Percentiles rank a stretch among this genome's conserved stretches.
Conservation (phyloP, 2,329 filamentous ascomycete species). For the Phialophora expanda region DNA sequence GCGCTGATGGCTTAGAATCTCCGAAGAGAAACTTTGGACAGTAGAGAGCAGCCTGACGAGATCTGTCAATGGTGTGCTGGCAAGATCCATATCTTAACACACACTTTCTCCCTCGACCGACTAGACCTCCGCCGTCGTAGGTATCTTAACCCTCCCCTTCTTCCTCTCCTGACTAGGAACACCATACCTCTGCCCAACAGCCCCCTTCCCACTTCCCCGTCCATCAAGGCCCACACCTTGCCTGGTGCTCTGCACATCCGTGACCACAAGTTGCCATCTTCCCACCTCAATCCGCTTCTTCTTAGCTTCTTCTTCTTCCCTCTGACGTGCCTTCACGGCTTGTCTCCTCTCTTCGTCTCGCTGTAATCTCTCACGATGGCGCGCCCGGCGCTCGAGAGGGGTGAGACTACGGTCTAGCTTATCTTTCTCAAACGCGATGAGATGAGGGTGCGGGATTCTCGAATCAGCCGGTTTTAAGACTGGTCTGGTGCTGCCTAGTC, state of each 20-base stretch:
- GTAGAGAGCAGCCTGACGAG: neutral
- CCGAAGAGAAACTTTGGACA: neutral
- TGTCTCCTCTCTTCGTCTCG: constrained; percentile 49
- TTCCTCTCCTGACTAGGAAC: constrained; percentile 67
- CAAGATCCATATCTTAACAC: neutral
- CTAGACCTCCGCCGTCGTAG: constrained; percentile 61
- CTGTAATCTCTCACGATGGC: constrained; percentile 53
- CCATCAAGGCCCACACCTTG: constrained; percentile 62
- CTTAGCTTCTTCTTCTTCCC: constrained; percentile 47
- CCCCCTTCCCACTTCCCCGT: constrained; percentile 52
- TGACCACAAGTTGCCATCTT: constrained; percentile 66
- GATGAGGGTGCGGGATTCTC: constrained; percentile 67
- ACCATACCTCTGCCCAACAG: constrained; percentile 66
- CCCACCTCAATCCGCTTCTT: constrained; percentile 48
- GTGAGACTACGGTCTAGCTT: constrained; percentile 46
- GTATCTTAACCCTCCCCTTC: constrained; percentile 68
- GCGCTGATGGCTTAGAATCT: neutral
- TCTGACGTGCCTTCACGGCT: constrained; percentile 51
- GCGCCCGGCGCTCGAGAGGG: constrained; percentile 45
- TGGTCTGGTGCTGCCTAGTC: constrained; percentile 51
- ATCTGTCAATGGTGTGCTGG: neutral
- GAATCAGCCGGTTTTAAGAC: constrained; percentile 66
- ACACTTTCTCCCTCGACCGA: neutral
- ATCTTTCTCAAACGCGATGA: constrained; percentile 58
- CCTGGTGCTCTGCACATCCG: constrained; percentile 59